Base-by-base conservation (phyloP, 352 stramenopile species). In the Pythium angustatum region DNA sequence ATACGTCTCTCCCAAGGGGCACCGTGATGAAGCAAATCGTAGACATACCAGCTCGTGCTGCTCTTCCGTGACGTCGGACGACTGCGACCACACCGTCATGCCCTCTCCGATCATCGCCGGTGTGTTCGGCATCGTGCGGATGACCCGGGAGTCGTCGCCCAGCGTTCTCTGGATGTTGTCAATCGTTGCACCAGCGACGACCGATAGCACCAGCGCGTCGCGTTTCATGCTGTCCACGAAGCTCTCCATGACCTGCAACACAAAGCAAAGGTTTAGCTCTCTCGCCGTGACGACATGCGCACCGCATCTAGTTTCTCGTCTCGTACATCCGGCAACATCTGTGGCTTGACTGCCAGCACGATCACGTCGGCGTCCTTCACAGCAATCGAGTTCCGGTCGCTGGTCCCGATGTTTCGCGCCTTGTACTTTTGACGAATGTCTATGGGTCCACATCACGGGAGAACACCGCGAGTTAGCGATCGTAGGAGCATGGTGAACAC, bases 91-190 rank as follows among this genome's bases (percentile, higher is more conserved):
- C 9, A 98, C 96, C 0, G 96, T 98, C 66, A 98, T 97, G 52
- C 96, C 95, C 66, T 97, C 77, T 66, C 91, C 89, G 36, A 98
- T 97, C 78, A 91, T 96, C 24, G 93, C 93, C 5, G 96, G 96
- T 8, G 96, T 99, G 72, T 99, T 99, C 2, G 96, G 96, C 96
- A 99, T 99, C 45, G 74, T 93, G 27, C 95, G 88, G 45, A 97
- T 96, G 65, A 99, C 73, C 31, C 74, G 83, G 15, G 86, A 91
- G 30, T 85, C 61, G 17, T 86, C 66, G 2, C 88, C 81, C 8
- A 87, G 70, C 15, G 80, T 71, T 0, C 63, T 57, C 38, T 94
- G 81, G 59, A 95, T 78, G 17, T 75, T 71, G n/a, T 88, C 76
- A 49, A 96, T 92, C 14, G 83, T 92, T 19, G 84, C 75, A 14